Evolutionary conservation across 306 rosid genomes (phyloP).

Genomic region (Lagenaria siceraria): DNA sequence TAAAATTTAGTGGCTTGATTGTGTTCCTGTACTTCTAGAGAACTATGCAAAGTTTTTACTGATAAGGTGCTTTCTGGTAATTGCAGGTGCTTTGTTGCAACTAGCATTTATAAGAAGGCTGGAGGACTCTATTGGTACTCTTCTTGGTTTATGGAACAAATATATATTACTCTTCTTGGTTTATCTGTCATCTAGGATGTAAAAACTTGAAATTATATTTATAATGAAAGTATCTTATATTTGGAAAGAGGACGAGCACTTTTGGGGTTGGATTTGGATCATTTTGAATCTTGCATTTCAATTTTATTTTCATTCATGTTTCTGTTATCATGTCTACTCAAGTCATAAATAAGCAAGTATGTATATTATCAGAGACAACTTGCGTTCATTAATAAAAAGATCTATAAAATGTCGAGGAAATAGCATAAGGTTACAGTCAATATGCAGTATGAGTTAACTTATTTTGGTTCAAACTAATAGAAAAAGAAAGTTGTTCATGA

Average conservation of each 20-base stretch:
- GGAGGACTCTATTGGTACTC: slow-evolving; percentile 74
- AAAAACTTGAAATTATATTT: not conserved
- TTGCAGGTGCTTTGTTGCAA: slow-evolving; percentile 85
- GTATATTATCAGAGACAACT: not conserved
- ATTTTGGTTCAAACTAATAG: not conserved
- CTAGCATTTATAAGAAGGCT: slow-evolving; percentile 73
- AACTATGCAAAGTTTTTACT: not conserved
- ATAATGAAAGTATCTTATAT: not conserved
- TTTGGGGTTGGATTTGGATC: not conserved
- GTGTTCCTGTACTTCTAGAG: not conserved
- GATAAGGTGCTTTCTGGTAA: slow-evolving; percentile 1
- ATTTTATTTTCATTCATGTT: not conserved
- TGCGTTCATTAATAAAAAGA: not conserved
- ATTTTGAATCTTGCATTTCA: not conserved
- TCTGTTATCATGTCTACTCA: not conserved
- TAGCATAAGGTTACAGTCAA: not conserved
- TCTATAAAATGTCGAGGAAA: not conserved
- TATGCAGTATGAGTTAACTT: not conserved
- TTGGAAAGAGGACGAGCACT: not conserved
- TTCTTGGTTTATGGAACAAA: slow-evolving; percentile 1
- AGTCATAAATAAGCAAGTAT: too few species aligned
- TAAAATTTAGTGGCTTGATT: not conserved
- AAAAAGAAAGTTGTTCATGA: not conserved
- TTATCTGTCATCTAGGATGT: not conserved
- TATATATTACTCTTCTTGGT: slow-evolving; percentile 21